Base-by-base conservation (phyloP, 177 flowering plant species). In the Vitis hybrid region DNA sequence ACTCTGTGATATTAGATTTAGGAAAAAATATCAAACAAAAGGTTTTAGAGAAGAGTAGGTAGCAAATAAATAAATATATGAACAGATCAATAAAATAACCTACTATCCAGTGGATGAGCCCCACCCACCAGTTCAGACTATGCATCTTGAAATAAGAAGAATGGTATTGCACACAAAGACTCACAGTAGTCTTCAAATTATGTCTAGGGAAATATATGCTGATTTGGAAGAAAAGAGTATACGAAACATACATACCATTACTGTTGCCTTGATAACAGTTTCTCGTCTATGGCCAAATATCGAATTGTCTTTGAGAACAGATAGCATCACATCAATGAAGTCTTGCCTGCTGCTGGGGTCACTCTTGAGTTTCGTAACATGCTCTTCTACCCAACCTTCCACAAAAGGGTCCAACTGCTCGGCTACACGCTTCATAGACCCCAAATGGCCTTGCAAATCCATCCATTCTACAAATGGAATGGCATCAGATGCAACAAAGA, bases 281-380 rank as follows among this genome's bases (percentile, higher is more conserved):
- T 65, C 48, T 21, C 68, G 57, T 1, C 3, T 8, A 7, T 57
- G 18, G n/a, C 56, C 60, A 9, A 19, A 64, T 1, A 49, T 16
- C 18, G 56, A n/a, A 64, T 68, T 52, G 3, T 54, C 73, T n/a
- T 66, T 40, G 21, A 78, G 52, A 5, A 11, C 52, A 8, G 78
- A 69, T 12, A 82, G 57, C 85, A 86, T 63, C 46, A 80, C 76
- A 40, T 78, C 81, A 4, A 84, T 82, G 72, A 82, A 80, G 60
- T 82, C 85, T 14, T 27, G 71, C 62, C 68, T 61, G 0, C 62
- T 62, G 0, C 54, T 18, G 3, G 30, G 21, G 2, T 70, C 74
- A 2, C 67, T 52, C 5, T 55, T 40, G 11, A 13, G 0, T 15
- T 32, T 54, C 51, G 8, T 35, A 35, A 35, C 46, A 70, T 85